Base-by-base conservation (phyloP, 495 filamentous ascomycete species). In the Xylaria intraflava region DNA sequence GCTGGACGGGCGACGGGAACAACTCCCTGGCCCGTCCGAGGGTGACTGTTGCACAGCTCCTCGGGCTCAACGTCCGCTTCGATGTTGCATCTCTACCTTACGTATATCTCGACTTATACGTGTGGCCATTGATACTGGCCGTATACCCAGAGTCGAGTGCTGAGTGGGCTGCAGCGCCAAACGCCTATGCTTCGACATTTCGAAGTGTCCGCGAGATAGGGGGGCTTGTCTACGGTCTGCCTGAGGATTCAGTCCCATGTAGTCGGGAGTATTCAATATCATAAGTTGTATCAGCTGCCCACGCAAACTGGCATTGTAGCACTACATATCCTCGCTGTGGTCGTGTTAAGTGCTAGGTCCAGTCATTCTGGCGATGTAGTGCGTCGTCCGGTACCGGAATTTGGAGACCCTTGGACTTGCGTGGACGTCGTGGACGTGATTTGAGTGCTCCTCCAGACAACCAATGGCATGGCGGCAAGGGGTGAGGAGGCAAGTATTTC, bases 221-320 rank as follows among this genome's bases (percentile, higher is more conserved):
- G 35, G 33, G 33, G n/a, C n/a, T n/a, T n/a, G n/a, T n/a, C 35
- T 17, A 23, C 23, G 14, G 43, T 40, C 24, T 35, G 27, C 51
- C 43, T 44, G 29, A 47, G 45, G 35, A 36, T 49, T 49, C 35
- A 3, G 19, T 20, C 43, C 38, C 26, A 49, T 36, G 42, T 24
- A 42, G 45, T 43, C 45, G 26, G 36, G 23, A 31, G 27, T 10
- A 27, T 14, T 43, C 26, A 42, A 29, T 23, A 49, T 38, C 23
- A 23, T 40, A 35, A 46, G 30, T 35, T 16, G 14, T 53, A 54
- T 43, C 43, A 33, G 40, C 16, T 19, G 49, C 46, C 45, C 20
- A 43, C 49, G 52, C 36, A 43, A 55, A 49, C 36, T 55, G 52
- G 45, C 52, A 49, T 49, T 43, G 52, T 55, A 55, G 45, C 52